Conservation (phyloP, 495 filamentous ascomycete species). For the Tuber aestivum region DNA sequence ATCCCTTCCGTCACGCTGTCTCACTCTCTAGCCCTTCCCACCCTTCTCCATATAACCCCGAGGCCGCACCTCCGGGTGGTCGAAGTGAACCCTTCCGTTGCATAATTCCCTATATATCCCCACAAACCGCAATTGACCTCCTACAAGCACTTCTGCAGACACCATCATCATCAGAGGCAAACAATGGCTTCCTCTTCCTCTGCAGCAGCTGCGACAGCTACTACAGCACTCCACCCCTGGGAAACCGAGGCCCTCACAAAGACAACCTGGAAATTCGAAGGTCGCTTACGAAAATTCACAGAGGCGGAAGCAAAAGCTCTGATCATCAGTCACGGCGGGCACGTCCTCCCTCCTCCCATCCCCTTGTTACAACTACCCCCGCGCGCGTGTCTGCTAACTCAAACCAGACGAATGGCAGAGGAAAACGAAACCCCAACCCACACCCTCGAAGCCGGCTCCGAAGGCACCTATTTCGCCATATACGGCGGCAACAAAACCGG, state of each 20-base stretch:
- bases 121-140: neutral
- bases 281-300: neutral
- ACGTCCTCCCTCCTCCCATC: slow-evolving; percentile 1
- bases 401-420: slow-evolving; percentile 1
- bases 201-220: neutral
- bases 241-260: neutral
- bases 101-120: neutral
- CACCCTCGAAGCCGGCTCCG: neutral
- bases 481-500: neutral
- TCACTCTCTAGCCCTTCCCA: neutral
- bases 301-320: neutral
- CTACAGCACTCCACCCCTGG: neutral
- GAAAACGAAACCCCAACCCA: neutral
- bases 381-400: neutral
- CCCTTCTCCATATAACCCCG: neutral
- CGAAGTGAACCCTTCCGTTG: neutral
- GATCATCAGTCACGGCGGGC: neutral
- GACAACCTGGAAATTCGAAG: slow-evolving; percentile 1
- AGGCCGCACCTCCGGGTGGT: neutral
- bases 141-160: neutral
- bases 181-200: slow-evolving; percentile 2
- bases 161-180: neutral
- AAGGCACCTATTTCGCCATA: neutral
- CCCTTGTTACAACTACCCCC: neutral
- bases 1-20: slow-evolving; percentile 1